Conservation (phyloP, 2,329 filamentous ascomycete genomes). For the Lachnellula hyalina region DNA sequence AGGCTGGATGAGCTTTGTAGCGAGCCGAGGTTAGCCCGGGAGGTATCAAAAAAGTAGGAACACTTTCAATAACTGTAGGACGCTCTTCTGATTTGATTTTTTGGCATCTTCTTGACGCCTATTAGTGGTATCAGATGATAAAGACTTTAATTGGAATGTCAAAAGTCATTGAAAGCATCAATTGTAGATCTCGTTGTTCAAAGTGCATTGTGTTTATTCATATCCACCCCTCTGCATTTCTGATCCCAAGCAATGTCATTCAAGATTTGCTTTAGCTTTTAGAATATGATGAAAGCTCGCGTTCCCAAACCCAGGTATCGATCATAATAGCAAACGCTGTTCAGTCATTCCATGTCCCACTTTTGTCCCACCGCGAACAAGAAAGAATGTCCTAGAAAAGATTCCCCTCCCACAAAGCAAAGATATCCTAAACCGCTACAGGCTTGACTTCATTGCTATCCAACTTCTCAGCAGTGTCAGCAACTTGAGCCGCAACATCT, state of each 20-base stretch:
- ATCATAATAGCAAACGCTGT: background rate
- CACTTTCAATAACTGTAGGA: background rate
- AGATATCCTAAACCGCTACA: conserved; percentile 5
- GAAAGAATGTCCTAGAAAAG: background rate
- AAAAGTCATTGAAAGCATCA: no score
- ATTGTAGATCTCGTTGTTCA: background rate
- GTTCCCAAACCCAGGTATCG: background rate
- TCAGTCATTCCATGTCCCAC: background rate
- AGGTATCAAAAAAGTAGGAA: background rate
- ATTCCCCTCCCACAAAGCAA: background rate
- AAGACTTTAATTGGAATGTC: no score
- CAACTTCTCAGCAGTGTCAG: conserved; percentile 38
- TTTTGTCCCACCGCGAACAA: background rate
- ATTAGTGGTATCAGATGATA: no score
- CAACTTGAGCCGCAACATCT: conserved; percentile 35
- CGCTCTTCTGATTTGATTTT: no score
- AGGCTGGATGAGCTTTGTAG: conserved; percentile 5
- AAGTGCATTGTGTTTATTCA: background rate
- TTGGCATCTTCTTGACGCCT: no score
- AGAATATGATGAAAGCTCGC: background rate
- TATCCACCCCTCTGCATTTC: background rate
- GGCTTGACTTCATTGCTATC: conserved; percentile 24
- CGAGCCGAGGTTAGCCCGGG: background rate
- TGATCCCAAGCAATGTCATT: background rate
- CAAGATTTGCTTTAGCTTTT: background rate